phyloP scores from a whole-genome alignment of 176 grass and related monocot species.

The Lolium multiflorum region DNA sequence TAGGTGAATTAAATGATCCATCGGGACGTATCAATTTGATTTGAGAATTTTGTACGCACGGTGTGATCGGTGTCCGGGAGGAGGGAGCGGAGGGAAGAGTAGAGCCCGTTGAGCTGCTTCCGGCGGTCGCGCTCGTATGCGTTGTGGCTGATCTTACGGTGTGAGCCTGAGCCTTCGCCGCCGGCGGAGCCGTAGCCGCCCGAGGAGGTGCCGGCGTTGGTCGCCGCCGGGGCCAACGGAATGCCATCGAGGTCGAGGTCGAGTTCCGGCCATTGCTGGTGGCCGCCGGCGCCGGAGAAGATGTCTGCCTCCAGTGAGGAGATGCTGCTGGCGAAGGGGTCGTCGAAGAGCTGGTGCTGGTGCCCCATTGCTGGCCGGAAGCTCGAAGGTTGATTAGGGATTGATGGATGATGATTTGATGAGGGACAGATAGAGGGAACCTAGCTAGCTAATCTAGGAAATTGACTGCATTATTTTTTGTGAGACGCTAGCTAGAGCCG shows the following conservation, averaged over 20 bases:
- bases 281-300: slow-evolving; percentile 24
- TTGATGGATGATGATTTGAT: no score
- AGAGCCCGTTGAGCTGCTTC: slow-evolving; percentile 90
- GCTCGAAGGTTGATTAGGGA: no score
- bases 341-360: slow-evolving; percentile 45
- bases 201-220: slow-evolving; percentile 39
- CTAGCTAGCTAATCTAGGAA: neutral
- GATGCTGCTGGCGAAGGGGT: slow-evolving; percentile 64
- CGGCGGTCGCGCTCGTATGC: slow-evolving; percentile 90
- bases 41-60: slow-evolving; percentile 30
- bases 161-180: slow-evolving; percentile 34
- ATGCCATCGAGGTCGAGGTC: slow-evolving; percentile 52
- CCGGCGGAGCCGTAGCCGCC: slow-evolving; percentile 31
- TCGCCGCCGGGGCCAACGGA: slow-evolving; percentile 30
- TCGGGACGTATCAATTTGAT: no score
- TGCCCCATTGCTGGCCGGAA: slow-evolving; percentile 39
- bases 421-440: neutral
- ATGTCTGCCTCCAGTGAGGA: slow-evolving; percentile 51
- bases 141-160: slow-evolving; percentile 84
- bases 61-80: slow-evolving; percentile 73
- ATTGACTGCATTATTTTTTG: slow-evolving; percentile 19
- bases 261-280: slow-evolving; percentile 36
- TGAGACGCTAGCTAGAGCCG: no score
- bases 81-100: slow-evolving; percentile 73
- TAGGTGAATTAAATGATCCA: neutral